These are phyloP conservation scores for Pythium sukuiense DNA, from an alignment of 352 stramenopile species.

Conservation along the genomic window DNA sequence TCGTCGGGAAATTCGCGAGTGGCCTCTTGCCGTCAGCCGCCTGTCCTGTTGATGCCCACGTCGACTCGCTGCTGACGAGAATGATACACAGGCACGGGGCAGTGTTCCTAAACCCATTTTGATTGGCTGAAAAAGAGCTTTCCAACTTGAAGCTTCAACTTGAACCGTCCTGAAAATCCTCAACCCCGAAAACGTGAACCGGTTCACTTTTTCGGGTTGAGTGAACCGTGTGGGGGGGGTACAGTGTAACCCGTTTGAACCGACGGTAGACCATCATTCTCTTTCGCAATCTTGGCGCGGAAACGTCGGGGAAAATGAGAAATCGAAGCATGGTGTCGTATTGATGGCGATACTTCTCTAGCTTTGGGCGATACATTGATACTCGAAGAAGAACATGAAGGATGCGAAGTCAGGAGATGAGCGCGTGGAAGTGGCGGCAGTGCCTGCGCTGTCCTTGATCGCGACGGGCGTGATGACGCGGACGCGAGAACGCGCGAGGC, in stretches of 20 bases:
- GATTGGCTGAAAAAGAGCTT: constrained; percentile 27
- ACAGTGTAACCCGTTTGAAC: constrained; percentile 8
- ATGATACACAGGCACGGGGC: neutral
- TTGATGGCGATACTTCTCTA: neutral
- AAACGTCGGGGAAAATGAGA: neutral
- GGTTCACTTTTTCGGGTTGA: neutral
- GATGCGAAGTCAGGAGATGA: neutral
- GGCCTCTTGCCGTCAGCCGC: neutral
- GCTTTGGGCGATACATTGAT: neutral
- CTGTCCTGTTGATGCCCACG: constrained; percentile 7
- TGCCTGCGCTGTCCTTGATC: constrained; percentile 11
- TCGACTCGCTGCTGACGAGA: constrained; percentile 10
- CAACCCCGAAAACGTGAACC: neutral
- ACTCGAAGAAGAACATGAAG: constrained; percentile 3
- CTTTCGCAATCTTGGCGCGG: neutral
- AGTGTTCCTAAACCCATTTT: neutral
- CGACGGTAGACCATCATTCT: constrained; percentile 15
- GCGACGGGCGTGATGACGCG: constrained; percentile 23
- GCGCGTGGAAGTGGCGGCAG: constrained; percentile 2
- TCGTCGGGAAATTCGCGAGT: constrained; percentile 20
- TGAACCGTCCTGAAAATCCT: constrained; percentile 8
- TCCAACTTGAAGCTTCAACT: constrained; percentile 29
- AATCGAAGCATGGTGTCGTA: neutral
- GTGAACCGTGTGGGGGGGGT: constrained; percentile 1
- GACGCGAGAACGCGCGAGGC: constrained; percentile 15